Conservation (phyloP, 768 basidiomycete genomes). For the Leccinum obscurum region DNA sequence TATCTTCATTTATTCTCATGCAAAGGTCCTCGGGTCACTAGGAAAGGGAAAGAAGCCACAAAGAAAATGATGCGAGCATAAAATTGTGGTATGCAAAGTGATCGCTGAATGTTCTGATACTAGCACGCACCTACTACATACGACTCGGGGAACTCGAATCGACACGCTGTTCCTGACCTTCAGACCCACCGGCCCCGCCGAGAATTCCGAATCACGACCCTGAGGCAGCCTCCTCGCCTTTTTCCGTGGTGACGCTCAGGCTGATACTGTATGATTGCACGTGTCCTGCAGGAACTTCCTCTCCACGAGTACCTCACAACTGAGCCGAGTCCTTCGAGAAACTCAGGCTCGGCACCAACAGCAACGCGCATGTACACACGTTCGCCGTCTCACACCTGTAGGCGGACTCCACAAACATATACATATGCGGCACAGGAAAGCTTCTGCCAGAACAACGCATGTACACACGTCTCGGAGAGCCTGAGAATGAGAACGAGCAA, state of each 20-base stretch:
- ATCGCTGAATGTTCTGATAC: background rate
- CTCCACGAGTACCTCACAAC: background rate
- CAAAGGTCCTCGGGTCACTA: background rate
- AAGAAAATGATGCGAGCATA: background rate
- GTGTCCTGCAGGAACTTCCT: background rate
- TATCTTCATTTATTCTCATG: background rate
- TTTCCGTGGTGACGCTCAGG: background rate
- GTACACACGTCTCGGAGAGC: background rate
- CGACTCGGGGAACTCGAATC: too few relatives aligned
- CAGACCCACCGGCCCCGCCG: background rate
- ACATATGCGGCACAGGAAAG: background rate
- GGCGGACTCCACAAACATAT: background rate
- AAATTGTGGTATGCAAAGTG: background rate
- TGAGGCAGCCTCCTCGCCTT: background rate
- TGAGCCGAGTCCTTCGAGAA: background rate
- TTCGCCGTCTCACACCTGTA: background rate
- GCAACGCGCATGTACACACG: background rate
- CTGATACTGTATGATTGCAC: background rate
- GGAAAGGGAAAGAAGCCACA: background rate
- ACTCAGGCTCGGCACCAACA: background rate
- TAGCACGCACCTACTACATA: too few relatives aligned
- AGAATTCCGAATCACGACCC: background rate
- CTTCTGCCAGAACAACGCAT: background rate
- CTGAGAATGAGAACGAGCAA: background rate
- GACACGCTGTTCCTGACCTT: too few relatives aligned